These are phyloP conservation scores for Coemansia sp. DNA, from an alignment of 192 early-diverging fungal genomes.

Conservation along the genomic window DNA sequence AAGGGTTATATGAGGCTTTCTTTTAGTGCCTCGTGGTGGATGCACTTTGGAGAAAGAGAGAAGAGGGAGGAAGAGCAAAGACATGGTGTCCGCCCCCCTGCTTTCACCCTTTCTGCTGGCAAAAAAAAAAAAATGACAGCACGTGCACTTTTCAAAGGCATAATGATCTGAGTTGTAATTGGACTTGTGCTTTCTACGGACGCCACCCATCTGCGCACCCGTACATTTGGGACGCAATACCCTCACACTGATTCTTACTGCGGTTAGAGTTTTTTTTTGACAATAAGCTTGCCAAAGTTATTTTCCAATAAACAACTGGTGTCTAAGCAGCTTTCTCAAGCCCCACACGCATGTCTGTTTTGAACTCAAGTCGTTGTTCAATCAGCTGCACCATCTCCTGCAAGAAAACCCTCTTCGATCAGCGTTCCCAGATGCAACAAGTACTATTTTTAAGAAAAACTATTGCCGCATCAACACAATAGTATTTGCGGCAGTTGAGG, in stretches of 20 bases:
- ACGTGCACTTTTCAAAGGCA: neutral
- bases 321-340: constrained; percentile 66
- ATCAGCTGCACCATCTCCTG: constrained; percentile 60
- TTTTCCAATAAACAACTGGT: constrained; percentile 62
- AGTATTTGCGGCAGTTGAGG: too few relatives aligned
- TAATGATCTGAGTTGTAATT: neutral
- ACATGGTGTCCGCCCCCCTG: too few relatives aligned
- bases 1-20: neutral
- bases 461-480: constrained; percentile 59
- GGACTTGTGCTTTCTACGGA: neutral
- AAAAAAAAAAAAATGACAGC: neutral
- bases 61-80: neutral
- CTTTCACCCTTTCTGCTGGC: neutral
- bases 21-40: neutral
- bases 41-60: neutral
- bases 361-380: constrained; percentile 62
- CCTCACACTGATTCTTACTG: neutral
- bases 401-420: constrained; percentile 55
- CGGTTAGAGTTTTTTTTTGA: constrained; percentile 35
- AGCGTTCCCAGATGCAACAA: constrained; percentile 50
- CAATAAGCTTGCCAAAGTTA: constrained; percentile 69
- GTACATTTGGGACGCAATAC: neutral
- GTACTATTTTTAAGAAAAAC: constrained; percentile 56
- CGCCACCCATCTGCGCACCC: neutral
- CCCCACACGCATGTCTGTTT: constrained; percentile 60